phyloP scores from a whole-genome alignment of 495 filamentous ascomycete genomes.

The Xylaria venustula region DNA sequence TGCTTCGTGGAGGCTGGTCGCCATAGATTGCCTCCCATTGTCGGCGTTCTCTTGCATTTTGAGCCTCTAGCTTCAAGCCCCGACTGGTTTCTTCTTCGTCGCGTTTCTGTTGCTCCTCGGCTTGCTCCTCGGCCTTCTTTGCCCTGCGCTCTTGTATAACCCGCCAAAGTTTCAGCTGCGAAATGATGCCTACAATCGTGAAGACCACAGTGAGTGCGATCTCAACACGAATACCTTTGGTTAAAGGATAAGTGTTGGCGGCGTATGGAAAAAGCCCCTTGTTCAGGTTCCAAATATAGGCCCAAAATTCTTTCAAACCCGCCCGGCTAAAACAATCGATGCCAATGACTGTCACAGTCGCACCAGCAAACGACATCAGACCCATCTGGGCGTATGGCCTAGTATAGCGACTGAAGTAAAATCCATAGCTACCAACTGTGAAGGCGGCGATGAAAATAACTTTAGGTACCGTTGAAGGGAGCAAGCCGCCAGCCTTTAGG shows the following conservation, averaged over 20 bases:
- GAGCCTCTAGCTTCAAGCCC: constrained; percentile 66
- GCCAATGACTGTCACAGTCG: constrained; percentile 74
- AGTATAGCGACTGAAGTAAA: constrained; percentile 80
- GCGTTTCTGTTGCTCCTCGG: constrained; percentile 56
- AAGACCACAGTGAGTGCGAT: constrained; percentile 75
- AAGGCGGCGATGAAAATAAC: constrained; percentile 75
- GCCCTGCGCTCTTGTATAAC: constrained; percentile 73
- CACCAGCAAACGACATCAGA: constrained; percentile 75
- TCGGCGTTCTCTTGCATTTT: constrained; percentile 62
- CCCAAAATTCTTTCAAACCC: constrained; percentile 93
- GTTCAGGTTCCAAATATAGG: constrained; percentile 89
- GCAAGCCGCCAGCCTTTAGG: constrained; percentile 72
- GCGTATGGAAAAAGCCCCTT: constrained; percentile 69
- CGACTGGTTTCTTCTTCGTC: constrained; percentile 70
- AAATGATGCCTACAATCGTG: constrained; percentile 71
- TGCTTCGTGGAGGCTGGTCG: constrained; percentile 38
- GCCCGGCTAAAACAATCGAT: constrained; percentile 90
- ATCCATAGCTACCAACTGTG: constrained; percentile 60
- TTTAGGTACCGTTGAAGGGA: constrained; percentile 59
- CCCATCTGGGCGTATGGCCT: constrained; percentile 73
- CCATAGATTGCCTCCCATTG: constrained; percentile 84
- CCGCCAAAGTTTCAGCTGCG: constrained; percentile 84
- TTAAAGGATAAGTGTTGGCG: constrained; percentile 78
- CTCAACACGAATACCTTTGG: constrained; percentile 82
- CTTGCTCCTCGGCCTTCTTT: constrained; percentile 54